Base-by-base conservation (phyloP, 2,329 filamentous ascomycete genomes). In the Paecilomyces variotii region DNA sequence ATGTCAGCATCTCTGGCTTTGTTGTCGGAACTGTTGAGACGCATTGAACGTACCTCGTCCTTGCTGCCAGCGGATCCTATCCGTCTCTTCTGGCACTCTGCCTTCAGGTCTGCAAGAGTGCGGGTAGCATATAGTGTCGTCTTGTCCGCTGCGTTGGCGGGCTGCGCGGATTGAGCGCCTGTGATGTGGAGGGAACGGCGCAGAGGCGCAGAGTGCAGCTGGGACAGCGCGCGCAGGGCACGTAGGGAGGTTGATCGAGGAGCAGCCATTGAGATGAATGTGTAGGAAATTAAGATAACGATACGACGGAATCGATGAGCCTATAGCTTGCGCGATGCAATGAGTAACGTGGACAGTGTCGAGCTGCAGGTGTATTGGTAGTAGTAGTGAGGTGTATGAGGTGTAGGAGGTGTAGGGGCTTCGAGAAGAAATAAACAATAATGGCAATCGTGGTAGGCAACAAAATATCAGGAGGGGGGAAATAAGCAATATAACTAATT, bases 131-230 rank as follows among this genome's bases (percentile, higher is more conserved):
- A 81, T 58, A 78, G 68, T 50, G 77, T 76, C 19, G 80, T 75
- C 65, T 80, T 80, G 64, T 84, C 82, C 32, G 77, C 69, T 66
- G 79, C 66, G 71, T 76, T 72, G 77, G 74, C 66, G 70, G 77
- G 63, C 74, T 82, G 67, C 61, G 80, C 84, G 55, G 82, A 83
- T 28, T 83, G 77, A 45, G 80, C 80, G 57, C 83, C 83, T 35
- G 84, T 86, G 75, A 86, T 84, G 73, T 83, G 81, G 55, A 86
- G 78, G 58, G 72, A 70, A 64, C 84, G 83, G 64, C 74, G 75
- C n/a, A 45, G 12, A 59, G 71, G 64, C 52, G 70, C 65, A 7
- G 64, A 65, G 57, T 68, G 66, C 54, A 76, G 72, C 63, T 74
- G 70, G 4, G 75, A 74, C 25, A 79, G 71, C 62, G 72, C 66